Percentiles rank a stretch among this genome's conserved stretches.
Conservation (phyloP, 2,329 filamentous ascomycete genomes). For the Sclerotiophoma versabilis region DNA sequence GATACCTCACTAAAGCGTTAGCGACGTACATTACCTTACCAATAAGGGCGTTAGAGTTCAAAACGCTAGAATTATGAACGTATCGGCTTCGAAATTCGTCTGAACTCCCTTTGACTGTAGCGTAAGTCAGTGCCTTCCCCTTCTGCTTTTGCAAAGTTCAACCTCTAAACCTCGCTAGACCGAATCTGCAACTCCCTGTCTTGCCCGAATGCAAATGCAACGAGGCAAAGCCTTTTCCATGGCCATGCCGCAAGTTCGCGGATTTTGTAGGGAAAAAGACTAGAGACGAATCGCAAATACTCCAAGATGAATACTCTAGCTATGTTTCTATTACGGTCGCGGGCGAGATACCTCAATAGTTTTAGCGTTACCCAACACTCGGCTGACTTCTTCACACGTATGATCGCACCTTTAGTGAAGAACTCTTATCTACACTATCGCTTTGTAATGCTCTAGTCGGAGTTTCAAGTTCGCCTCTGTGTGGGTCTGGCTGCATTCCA, state of each 20-base stretch:
- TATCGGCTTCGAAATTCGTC: background rate
- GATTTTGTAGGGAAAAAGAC: background rate
- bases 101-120: background rate
- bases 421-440: background rate
- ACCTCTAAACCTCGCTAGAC: background rate
- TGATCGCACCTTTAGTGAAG: background rate
- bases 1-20: background rate
- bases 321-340: background rate
- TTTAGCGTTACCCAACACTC: background rate
- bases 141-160: background rate
- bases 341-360: background rate
- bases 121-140: background rate
- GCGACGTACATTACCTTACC: background rate
- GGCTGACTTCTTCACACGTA: too few relatives aligned
- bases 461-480: background rate
- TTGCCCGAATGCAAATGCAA: background rate
- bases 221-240: too few relatives aligned
- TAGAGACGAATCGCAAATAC: background rate
- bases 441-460: background rate
- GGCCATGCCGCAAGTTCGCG: too few relatives aligned
- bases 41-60: background rate
- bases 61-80: background rate
- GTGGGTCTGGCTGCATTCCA: background rate
- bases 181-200: too few relatives aligned
- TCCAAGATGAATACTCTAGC: background rate